A percentile compares a stretch with the other conserved stretches of the same genome.
Conservation (phyloP, 768 basidiomycete species). For the Suillus plorans region DNA sequence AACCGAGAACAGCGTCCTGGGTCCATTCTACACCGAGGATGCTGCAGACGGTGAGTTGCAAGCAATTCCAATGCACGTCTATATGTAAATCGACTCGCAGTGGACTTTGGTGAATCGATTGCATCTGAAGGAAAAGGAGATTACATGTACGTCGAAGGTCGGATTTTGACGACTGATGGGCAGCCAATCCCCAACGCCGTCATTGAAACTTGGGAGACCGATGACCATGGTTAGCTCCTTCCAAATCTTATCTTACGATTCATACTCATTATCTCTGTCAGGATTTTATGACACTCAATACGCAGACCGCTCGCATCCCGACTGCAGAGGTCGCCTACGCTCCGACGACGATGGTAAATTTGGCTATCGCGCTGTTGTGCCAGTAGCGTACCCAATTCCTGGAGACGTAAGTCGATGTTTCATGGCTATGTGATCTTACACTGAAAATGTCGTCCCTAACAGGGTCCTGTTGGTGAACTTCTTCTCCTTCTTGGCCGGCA, state of each 20-base stretch:
- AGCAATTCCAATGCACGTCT: neutral
- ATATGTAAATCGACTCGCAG: conserved; percentile 32
- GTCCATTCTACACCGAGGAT: conserved; percentile 82
- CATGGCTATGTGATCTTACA: conserved; percentile 5
- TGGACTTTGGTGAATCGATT: conserved; percentile 69
- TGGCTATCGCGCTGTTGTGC: conserved; percentile 71
- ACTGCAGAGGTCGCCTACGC: conserved; percentile 69
- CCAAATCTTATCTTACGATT: conserved; percentile 34
- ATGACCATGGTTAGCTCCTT: conserved; percentile 46
- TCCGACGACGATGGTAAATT: conserved; percentile 63
- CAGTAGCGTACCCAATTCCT: conserved; percentile 72
- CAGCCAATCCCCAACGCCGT: conserved; percentile 61
- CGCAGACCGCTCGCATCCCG: conserved; percentile 51
- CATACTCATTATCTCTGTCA: conserved; percentile 4
- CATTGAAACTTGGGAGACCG: conserved; percentile 87
- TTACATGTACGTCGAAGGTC: conserved; percentile 79
- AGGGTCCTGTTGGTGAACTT: conserved; percentile 73
- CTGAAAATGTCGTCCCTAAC: conserved; percentile 12
- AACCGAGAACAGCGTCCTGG: conserved; percentile 76
- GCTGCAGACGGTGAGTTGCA: conserved; percentile 59
- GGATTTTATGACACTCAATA: conserved; percentile 52
- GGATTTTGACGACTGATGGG: conserved; percentile 57
- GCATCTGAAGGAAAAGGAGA: conserved; percentile 88
- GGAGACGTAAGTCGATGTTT: conserved; percentile 46
- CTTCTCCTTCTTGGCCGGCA: conserved; percentile 61